Conservation (phyloP, 129 eudicot genomes). For the Scalesia atractyloides region DNA sequence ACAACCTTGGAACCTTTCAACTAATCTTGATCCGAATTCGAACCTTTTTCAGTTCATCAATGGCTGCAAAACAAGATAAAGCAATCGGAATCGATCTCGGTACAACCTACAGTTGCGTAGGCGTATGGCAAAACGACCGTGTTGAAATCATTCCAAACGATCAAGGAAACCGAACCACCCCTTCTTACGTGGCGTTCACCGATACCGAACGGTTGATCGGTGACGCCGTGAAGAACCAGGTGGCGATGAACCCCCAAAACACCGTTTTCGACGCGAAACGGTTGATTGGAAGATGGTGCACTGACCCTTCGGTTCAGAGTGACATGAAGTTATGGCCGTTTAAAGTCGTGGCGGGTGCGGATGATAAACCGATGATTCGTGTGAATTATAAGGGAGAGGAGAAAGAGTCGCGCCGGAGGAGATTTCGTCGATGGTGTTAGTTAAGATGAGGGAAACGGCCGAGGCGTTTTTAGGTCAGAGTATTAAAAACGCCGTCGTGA, state of each 20-base stretch:
- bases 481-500: slow-evolving; percentile 63
- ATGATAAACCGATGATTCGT: slow-evolving; percentile 67
- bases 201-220: slow-evolving; percentile 74
- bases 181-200: slow-evolving; percentile 82
- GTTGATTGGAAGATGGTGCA: slow-evolving; percentile 59
- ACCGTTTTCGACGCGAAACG: slow-evolving; percentile 83
- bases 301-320: slow-evolving; percentile 64
- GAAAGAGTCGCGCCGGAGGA: slow-evolving; percentile 66
- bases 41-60: slow-evolving; percentile 28
- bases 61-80: slow-evolving; percentile 47
- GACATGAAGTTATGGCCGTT: slow-evolving; percentile 87
- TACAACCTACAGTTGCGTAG: slow-evolving; percentile 86
- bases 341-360: slow-evolving; percentile 59
- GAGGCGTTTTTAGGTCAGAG: slow-evolving; percentile 57
- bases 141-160: slow-evolving; percentile 85
- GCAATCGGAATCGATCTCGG: slow-evolving; percentile 85
- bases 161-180: slow-evolving; percentile 84
- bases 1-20: not conserved
- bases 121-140: slow-evolving; percentile 80
- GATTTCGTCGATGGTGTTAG: slow-evolving; percentile 68
- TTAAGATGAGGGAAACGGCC: slow-evolving; percentile 62
- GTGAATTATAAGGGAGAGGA: slow-evolving; percentile 65
- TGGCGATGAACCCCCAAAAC: slow-evolving; percentile 78
- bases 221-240: slow-evolving; percentile 81
- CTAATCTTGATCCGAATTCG: not conserved